Conservation (phyloP, 2,329 filamentous ascomycete species). For the Cryphonectria radicalis region DNA sequence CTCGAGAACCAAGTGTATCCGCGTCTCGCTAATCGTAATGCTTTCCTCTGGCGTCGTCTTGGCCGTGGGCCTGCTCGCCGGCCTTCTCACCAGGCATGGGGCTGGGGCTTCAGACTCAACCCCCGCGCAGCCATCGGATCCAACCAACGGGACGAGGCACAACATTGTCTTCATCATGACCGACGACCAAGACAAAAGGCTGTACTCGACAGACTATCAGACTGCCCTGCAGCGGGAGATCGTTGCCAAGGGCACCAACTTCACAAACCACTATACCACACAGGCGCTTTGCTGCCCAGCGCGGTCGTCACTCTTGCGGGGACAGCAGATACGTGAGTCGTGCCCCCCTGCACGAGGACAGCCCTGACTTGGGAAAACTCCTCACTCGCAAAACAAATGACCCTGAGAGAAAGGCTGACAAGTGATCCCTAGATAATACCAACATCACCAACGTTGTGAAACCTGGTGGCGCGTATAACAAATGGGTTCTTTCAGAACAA, state of each 20-base stretch:
- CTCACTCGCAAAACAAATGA: too few relatives aligned
- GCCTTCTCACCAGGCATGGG: conserved; percentile 21
- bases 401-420: background rate
- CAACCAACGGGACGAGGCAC: conserved; percentile 22
- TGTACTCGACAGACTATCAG: conserved; percentile 31
- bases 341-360: background rate
- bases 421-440: conserved; percentile 33
- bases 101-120: background rate
- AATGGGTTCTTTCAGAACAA: conserved; percentile 47
- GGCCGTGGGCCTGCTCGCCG: conserved; percentile 24
- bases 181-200: conserved; percentile 33
- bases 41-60: conserved; percentile 15
- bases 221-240: conserved; percentile 32
- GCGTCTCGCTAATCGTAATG: conserved; percentile 25
- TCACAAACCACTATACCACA: conserved; percentile 36
- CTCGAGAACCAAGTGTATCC: conserved; percentile 18
- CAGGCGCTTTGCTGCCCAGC: conserved; percentile 36
- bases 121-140: background rate
- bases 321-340: conserved; percentile 30
- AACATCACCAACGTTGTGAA: conserved; percentile 42
- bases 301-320: conserved; percentile 34
- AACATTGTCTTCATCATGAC: conserved; percentile 35
- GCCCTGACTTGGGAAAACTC: too few relatives aligned
- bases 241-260: conserved; percentile 33
- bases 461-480: conserved; percentile 45